Base-by-base conservation (phyloP, 352 stramenopile species). In the Phytophthora sp. region DNA sequence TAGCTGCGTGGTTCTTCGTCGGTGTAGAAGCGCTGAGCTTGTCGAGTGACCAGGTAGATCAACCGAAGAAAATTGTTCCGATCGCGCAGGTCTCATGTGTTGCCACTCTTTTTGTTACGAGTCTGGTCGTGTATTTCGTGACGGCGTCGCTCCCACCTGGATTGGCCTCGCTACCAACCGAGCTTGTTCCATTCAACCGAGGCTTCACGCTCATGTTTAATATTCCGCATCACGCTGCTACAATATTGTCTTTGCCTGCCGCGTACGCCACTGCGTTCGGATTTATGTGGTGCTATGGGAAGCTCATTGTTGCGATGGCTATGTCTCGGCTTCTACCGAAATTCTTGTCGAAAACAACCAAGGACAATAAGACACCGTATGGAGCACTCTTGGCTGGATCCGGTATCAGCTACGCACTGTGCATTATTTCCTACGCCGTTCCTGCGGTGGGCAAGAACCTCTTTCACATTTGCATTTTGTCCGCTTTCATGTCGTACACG, bases 201-300 rank as follows among this genome's bases (percentile, higher is more conserved):
- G 71, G 77, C 23, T 82, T 82, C 13, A 48, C 21, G 1, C 46
- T 49, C 9, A 45, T 84, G 20, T 82, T 84, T n/a, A 27, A 43
- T 1, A 42, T 76, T 3, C 43, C 54, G 0, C 34, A 50, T 4
- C 23, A 48, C 0, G 4, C 26, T 0, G 69, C 73, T 1, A 83
- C 62, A 0, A 9, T 83, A n/a, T 15, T 85, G 2, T 85, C 75
- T 15, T 18, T 87, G 0, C 75, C 75, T 5, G 77, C 75, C 0
- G 82, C 75, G 0, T 87, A 82, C 43, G 73, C 73, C 6, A 87
- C 71, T 0, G 74, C 59, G 1, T 86, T 76, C 46, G 76, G 74
- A 0, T 86, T 86, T 48, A 81, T 87, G 51, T 84, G 76, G 62
- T 80, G 69, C 26, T 85, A 84, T 52, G 74, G 72, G 0, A 85